These are phyloP conservation scores for Exserohilum turcica DNA, from an alignment of 2,329 filamentous ascomycete species.

Conservation along the genomic window DNA sequence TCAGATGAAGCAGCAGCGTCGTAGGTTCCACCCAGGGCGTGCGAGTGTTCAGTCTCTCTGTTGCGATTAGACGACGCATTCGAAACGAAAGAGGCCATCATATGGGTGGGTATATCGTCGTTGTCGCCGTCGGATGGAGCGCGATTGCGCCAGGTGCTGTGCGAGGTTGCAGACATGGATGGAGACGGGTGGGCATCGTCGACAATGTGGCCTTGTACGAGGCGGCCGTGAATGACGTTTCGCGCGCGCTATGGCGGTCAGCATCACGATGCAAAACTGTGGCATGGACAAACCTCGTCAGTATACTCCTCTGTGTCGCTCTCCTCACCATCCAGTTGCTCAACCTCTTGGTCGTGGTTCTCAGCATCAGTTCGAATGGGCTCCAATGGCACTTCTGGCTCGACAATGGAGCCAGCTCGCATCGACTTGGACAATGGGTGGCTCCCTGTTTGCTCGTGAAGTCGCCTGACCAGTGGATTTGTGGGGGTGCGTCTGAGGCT, in stretches of 20 bases:
- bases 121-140: constrained; percentile 55
- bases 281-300: constrained; percentile 60
- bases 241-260: constrained; percentile 63
- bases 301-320: constrained; percentile 59
- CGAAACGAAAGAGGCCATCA: constrained; percentile 82
- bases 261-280: neutral
- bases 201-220: constrained; percentile 93
- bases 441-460: constrained; percentile 38
- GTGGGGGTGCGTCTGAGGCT: constrained; percentile 31
- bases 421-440: constrained; percentile 44
- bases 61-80: constrained; percentile 67
- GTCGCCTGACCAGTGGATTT: constrained; percentile 37
- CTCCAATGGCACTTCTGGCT: constrained; percentile 38
- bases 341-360: constrained; percentile 23
- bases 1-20: constrained; percentile 84
- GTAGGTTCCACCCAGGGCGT: constrained; percentile 80
- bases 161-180: constrained; percentile 66
- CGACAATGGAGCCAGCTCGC: constrained; percentile 42
- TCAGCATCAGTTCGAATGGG: constrained; percentile 28
- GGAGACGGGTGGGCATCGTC: constrained; percentile 90
- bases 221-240: constrained; percentile 87
- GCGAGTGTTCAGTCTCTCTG: constrained; percentile 58
- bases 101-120: constrained; percentile 71
- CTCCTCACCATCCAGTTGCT: constrained; percentile 29
- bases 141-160: constrained; percentile 55